phyloP scores from a whole-genome alignment of 345 rosid species.

The Populus davidiana region DNA sequence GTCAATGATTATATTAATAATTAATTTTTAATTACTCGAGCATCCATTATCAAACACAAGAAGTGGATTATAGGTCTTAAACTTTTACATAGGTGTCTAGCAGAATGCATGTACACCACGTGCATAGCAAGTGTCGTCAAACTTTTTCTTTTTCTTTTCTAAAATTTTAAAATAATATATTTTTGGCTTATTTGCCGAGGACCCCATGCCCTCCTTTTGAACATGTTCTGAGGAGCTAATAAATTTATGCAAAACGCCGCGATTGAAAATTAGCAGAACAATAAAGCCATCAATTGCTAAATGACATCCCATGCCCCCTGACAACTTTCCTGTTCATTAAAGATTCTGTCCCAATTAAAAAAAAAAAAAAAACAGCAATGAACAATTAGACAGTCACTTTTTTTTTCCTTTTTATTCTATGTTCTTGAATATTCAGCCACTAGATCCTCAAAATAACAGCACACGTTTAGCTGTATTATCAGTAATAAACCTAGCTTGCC shows the following conservation, averaged over 20 bases:
- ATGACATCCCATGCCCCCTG: neutral
- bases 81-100: too few species aligned
- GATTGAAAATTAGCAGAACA: too few species aligned
- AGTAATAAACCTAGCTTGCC: too few species aligned
- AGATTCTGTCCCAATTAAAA: neutral
- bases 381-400: neutral
- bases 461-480: neutral
- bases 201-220: neutral
- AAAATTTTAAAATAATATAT: neutral
- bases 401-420: neutral
- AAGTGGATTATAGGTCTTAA: too few species aligned
- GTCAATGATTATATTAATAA: too few species aligned
- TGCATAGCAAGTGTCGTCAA: neutral
- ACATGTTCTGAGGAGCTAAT: neutral
- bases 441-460: neutral
- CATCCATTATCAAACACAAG: too few species aligned
- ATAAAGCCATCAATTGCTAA: neutral
- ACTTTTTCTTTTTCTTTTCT: neutral
- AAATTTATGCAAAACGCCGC: neutral
- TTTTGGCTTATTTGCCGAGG: neutral
- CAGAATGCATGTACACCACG: too few species aligned
- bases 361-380: too few species aligned
- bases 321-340: neutral
- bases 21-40: too few species aligned
- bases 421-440: neutral